These are phyloP conservation scores for Nannizzia gypsea DNA, from an alignment of 2,329 filamentous ascomycete genomes.

Conservation along the genomic window DNA sequence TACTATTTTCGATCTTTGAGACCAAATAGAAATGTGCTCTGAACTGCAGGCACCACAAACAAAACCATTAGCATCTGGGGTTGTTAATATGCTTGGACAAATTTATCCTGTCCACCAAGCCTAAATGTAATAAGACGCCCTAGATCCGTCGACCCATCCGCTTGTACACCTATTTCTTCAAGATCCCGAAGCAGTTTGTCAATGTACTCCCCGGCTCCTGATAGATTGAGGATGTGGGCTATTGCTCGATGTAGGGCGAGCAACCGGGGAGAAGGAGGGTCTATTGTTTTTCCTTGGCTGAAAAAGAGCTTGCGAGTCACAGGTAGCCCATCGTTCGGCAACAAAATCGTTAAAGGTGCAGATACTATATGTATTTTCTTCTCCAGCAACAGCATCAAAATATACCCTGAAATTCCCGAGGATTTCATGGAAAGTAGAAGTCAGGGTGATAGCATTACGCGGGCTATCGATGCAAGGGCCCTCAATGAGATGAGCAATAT, in stretches of 20 bases:
- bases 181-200: conserved; percentile 14
- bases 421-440: conserved; percentile 16
- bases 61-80: too few species aligned
- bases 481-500: conserved; percentile 27
- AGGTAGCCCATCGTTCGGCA: conserved; percentile 6
- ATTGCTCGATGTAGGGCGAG: conserved; percentile 19
- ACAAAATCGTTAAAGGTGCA: conserved; percentile 14
- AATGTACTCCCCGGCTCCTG: conserved; percentile 16
- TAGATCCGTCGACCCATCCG: conserved; percentile 13
- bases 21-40: too few species aligned
- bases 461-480: conserved; percentile 31
- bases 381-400: conserved; percentile 5
- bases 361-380: conserved; percentile 18
- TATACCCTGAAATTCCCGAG: conserved; percentile 20
- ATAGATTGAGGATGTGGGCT: conserved; percentile 18
- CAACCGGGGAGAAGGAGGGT: conserved; percentile 21
- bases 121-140: conserved; percentile 7
- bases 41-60: too few species aligned
- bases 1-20: too few species aligned
- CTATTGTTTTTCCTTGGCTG: conserved; percentile 19
- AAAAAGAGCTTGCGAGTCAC: conserved; percentile 14
- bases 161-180: conserved; percentile 15
- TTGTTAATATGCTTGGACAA: neutral
- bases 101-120: conserved; percentile 1
- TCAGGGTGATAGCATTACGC: conserved; percentile 30